These are phyloP conservation scores for Apophysomyces ossiformis DNA, from an alignment of 371 early-diverging fungal species.

Conservation along the genomic window DNA sequence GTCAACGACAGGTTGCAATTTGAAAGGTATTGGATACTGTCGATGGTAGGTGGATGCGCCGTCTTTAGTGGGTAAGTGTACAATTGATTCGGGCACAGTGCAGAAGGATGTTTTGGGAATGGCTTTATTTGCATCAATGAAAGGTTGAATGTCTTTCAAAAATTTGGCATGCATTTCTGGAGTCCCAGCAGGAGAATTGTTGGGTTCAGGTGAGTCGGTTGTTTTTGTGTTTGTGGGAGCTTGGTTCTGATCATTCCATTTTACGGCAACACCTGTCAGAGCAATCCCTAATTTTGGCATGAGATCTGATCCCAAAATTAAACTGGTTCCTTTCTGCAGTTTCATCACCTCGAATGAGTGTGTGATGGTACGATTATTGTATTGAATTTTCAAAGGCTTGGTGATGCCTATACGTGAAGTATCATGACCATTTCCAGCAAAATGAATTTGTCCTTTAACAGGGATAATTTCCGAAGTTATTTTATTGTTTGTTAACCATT, in stretches of 20 bases:
- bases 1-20: too few relatives aligned
- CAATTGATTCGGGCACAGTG: constrained; percentile 20
- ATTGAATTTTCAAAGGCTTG: not conserved
- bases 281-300: constrained; percentile 16
- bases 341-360: constrained; percentile 17
- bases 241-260: not conserved
- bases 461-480: not conserved
- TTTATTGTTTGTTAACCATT: not conserved
- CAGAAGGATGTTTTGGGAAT: constrained; percentile 22
- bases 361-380: not conserved
- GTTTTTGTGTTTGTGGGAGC: not conserved
- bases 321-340: constrained; percentile 1
- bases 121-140: constrained; percentile 13
- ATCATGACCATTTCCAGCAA: not conserved
- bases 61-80: constrained; percentile 8
- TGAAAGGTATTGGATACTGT: too few relatives aligned
- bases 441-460: not conserved
- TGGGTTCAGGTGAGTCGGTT: constrained; percentile 15
- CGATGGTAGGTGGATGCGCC: too few relatives aligned
- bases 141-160: constrained; percentile 14
- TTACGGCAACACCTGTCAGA: constrained; percentile 14
- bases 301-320: constrained; percentile 11
- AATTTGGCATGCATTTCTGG: constrained; percentile 16
- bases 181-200: constrained; percentile 26
- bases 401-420: not conserved